These are phyloP conservation scores for Pestalotiopsis sp. DNA, from an alignment of 2,329 filamentous ascomycete genomes.

Conservation along the genomic window DNA sequence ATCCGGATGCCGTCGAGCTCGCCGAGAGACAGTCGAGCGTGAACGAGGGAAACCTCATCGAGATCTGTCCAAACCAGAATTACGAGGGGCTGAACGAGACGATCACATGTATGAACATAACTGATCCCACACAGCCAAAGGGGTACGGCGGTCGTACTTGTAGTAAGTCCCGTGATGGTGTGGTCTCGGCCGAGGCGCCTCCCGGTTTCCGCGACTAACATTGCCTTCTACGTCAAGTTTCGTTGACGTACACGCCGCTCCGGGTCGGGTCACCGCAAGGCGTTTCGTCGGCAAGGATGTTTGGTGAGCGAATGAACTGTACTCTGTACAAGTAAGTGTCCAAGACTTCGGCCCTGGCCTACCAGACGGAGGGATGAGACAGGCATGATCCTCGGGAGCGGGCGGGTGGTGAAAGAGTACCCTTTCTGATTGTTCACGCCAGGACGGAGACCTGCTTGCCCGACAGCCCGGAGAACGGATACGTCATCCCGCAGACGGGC, in stretches of 20 bases:
- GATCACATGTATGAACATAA: slow-evolving; percentile 9
- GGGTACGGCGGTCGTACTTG: slow-evolving; percentile 11
- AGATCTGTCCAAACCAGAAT: slow-evolving; percentile 9
- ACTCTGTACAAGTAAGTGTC: slow-evolving; percentile 17
- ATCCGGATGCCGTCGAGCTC: neutral
- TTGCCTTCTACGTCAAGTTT: neutral
- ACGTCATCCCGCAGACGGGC: neutral
- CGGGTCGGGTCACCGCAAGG: slow-evolving; percentile 14
- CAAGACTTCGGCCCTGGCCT: neutral
- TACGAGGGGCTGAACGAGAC: slow-evolving; percentile 4
- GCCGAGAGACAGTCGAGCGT: neutral
- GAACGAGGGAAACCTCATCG: neutral
- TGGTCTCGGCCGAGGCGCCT: neutral
- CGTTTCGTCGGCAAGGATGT: slow-evolving; percentile 13
- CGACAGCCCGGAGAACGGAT: slow-evolving; percentile 9
- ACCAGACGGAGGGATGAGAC: neutral
- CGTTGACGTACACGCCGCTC: slow-evolving; percentile 8
- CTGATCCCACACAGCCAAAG: neutral
- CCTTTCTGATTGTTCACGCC: neutral
- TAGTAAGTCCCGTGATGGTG: neutral
- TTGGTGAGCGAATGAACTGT: slow-evolving; percentile 11
- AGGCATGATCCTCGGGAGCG: too few species aligned
- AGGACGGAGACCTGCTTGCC: slow-evolving; percentile 14
- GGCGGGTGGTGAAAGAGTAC: neutral
- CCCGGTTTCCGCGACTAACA: neutral